Percentiles rank a stretch among this genome's conserved stretches.
These are phyloP conservation scores for Penicillium canariense DNA, from an alignment of 495 filamentous ascomycete species.

Conservation along the genomic window DNA sequence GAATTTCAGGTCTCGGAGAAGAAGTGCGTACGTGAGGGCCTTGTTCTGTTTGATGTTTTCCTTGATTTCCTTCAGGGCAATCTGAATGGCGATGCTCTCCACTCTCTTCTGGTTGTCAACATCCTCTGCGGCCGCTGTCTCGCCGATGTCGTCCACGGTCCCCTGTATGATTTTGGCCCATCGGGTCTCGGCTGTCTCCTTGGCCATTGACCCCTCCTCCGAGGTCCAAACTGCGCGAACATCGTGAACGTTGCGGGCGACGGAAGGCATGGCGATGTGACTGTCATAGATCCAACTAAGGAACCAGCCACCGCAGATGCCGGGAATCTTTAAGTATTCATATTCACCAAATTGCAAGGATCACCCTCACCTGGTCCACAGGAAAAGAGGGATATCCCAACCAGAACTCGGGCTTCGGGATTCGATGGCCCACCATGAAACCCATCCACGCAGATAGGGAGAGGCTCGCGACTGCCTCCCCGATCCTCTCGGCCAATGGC, in stretches of 20 bases:
- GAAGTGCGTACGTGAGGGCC: slow-evolving; percentile 56
- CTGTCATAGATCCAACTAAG: slow-evolving; percentile 1
- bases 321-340: slow-evolving; percentile 10
- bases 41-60: slow-evolving; percentile 82
- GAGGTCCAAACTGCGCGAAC: slow-evolving; percentile 13
- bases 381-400: slow-evolving; percentile 5
- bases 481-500: too few relatives aligned
- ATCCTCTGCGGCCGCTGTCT: slow-evolving; percentile 23
- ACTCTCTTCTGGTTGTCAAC: slow-evolving; percentile 51
- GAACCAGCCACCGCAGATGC: not conserved
- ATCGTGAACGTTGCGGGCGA: slow-evolving; percentile 1
- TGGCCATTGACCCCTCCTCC: slow-evolving; percentile 7
- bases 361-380: not conserved
- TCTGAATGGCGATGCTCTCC: slow-evolving; percentile 74
- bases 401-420: too few relatives aligned
- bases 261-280: slow-evolving; percentile 10
- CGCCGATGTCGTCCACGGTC: slow-evolving; percentile 47
- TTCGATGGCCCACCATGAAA: slow-evolving; percentile 1
- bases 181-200: slow-evolving; percentile 9
- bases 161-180: slow-evolving; percentile 53
- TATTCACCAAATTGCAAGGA: not conserved
- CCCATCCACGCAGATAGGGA: not conserved
- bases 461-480: not conserved
- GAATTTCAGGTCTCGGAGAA: not conserved
- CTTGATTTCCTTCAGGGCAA: slow-evolving; percentile 71